These are phyloP conservation scores for Pseudocercospora vitis DNA, from an alignment of 2,329 filamentous ascomycete genomes.

Conservation along the genomic window DNA sequence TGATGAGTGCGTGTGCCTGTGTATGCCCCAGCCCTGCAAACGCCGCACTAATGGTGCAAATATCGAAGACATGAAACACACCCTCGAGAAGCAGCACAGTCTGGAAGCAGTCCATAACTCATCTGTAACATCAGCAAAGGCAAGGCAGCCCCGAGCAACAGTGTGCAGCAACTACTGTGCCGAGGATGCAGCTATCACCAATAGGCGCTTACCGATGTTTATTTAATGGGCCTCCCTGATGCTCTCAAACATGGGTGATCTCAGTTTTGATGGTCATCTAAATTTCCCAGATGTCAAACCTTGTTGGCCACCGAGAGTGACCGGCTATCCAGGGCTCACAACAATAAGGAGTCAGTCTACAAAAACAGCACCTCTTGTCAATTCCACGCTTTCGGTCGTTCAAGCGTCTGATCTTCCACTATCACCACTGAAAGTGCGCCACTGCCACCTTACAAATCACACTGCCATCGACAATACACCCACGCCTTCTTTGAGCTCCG, in stretches of 20 bases:
- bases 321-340: neutral
- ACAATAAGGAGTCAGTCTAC: neutral
- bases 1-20: too few relatives aligned
- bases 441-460: too few relatives aligned
- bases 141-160: neutral
- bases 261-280: neutral
- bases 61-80: neutral
- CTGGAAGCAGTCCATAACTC: neutral
- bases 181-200: slow-evolving; percentile 2
- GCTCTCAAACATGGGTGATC: neutral
- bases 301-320: neutral
- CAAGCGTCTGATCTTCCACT: too few relatives aligned
- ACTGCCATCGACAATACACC: too few relatives aligned
- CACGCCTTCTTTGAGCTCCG: too few relatives aligned
- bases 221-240: neutral
- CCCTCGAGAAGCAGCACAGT: neutral
- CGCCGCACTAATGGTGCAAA: slow-evolving; percentile 1
- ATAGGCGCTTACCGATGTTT: slow-evolving; percentile 1
- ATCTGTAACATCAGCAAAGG: neutral
- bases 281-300: slow-evolving; percentile 1
- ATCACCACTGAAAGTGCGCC: too few relatives aligned
- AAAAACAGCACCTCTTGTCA: neutral
- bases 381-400: neutral
- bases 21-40: too few relatives aligned
- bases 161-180: neutral